Evolutionary conservation across 2,329 filamentous ascomycete species (phyloP), one percentile per base, ranked within the genome.

Genomic region (Coniella vitis): DNA sequence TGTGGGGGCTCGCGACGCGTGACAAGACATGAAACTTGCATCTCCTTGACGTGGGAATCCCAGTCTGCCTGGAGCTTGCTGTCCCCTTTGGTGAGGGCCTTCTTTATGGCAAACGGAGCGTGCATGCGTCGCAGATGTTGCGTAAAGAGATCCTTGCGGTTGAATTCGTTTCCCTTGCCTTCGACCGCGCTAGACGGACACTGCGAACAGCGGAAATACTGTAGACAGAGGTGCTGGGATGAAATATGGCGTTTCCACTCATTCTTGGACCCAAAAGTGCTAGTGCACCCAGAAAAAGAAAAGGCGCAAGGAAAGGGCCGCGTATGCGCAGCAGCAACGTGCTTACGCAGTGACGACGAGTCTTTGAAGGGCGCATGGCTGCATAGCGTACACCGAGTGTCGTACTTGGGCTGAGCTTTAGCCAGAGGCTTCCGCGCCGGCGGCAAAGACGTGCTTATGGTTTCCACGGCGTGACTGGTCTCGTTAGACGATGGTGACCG

Each of bases 51-150:
- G 37, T 81, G 78, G 0, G 68, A 68, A 41, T 84, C 81, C 81
- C 81, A 84, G 49, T 84, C 80, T 1, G 70, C 60, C 57, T 82
- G 77, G 4, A 81, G 63, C 57, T 77, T 79, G 58, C 69, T 75
- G 56, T 83, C 79, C 1, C 72, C 72, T 58, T 83, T 81, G 21
- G 72, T 68, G 16, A 76, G 66, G 9, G 76, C 66, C 58, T 79
- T 74, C 60, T 80, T 76, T 60, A 79, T 82, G 60, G 81, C 74
- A 37, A 80, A 79, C 0, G 84, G 83, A 0, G 85, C 83, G 60
- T 98, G 93, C 91, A 97, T 97, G 40, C 91, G 87, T 13, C 90
- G 85, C 13, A 95, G 76, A 60, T 98, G 91, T 62, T 97, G 91
- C 0, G 88, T 91, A 65, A 96, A 98, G 12, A 98, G 78, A 62